phyloP scores from a whole-genome alignment of 1,139 yeast species.

The Kurtzmaniella quercitrusa region DNA sequence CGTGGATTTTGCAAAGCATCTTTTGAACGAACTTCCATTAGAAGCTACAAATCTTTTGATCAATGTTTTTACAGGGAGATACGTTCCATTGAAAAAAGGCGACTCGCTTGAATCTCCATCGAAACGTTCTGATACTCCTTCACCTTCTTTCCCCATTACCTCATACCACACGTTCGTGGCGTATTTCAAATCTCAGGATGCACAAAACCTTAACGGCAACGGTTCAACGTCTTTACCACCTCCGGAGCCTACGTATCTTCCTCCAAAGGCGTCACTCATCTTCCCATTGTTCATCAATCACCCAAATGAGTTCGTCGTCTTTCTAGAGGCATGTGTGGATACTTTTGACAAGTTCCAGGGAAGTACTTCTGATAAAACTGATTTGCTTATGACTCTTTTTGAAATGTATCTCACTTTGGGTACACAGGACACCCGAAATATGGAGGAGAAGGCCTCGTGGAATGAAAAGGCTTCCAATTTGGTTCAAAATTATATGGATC shows the following conservation, averaged over 20 bases:
- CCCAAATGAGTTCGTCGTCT: slow-evolving; percentile 87
- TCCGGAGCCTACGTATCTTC: slow-evolving; percentile 69
- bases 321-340: slow-evolving; percentile 86
- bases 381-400: slow-evolving; percentile 70
- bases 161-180: slow-evolving; percentile 70
- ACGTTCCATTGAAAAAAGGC: slow-evolving; percentile 36
- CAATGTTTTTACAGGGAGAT: slow-evolving; percentile 85
- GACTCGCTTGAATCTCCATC: slow-evolving; percentile 4
- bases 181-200: slow-evolving; percentile 44
- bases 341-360: slow-evolving; percentile 78
- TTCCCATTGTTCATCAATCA: slow-evolving; percentile 83
- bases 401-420: slow-evolving; percentile 76
- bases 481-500: slow-evolving; percentile 35
- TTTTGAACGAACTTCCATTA: slow-evolving; percentile 68
- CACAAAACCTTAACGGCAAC: slow-evolving; percentile 6
- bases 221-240: slow-evolving; percentile 6
- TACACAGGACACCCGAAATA: slow-evolving; percentile 25
- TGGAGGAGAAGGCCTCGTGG: slow-evolving; percentile 48
- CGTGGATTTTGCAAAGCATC: slow-evolving; percentile 58
- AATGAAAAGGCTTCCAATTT: slow-evolving; percentile 56
- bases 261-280: slow-evolving; percentile 86
- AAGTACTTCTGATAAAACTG: slow-evolving; percentile 62
- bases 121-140: not conserved
- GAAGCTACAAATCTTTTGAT: slow-evolving; percentile 81
- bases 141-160: slow-evolving; percentile 35